Base-by-base conservation (phyloP, 371 early-diverging fungal genomes). In the Actinomortierella wolfii region DNA sequence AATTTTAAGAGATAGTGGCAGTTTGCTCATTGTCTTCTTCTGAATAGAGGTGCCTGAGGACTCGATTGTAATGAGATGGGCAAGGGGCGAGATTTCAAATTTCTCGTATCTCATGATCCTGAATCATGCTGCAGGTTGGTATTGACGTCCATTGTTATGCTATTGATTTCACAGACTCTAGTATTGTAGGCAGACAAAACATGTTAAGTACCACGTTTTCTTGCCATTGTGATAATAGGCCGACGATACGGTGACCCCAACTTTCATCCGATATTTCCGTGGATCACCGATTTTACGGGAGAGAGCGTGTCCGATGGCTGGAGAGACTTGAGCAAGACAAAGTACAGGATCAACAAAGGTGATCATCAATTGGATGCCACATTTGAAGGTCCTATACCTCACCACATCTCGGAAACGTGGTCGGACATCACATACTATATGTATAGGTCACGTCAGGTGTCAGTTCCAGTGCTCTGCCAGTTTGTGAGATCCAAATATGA, bases 101-200 rank as follows among this genome's bases (percentile, higher is more conserved):
- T 94, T 82, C 62, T 86, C 89, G 11, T 94, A 94, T 70, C 58
- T 94, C 41, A 91, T 94, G 91, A 82, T 85, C 14, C 76, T 94
- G 24, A 94, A 94, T 53, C 84, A 87, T 51, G 76, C 91, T 2
- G 89, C 92, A 14, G 92, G 91, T 68, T 65, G 78, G 48, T 75
- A 54, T 23, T 25, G 45, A 26, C 15, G 34, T 29, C 23, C 17
- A 42, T 46, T 34, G 51, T 2, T 39, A 24, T 7, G 20, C 17
- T 34, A 9, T 40, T 45, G n/a, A 11, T 20, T 23, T 42, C 8
- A 34, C 15, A 13, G 29, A 11, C 23, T 43, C 26, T 49, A 39
- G 34, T 2, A 15, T 11, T 43, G 20, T 17, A 11, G 18, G 14
- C n/a, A n/a, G n/a, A n/a, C n/a, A n/a, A n/a, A n/a, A n/a, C n/a